Percentiles rank a stretch among this genome's conserved stretches.
These are phyloP conservation scores for Eucalyptus rudis DNA, from an alignment of 345 rosid species.

Conservation along the genomic window DNA sequence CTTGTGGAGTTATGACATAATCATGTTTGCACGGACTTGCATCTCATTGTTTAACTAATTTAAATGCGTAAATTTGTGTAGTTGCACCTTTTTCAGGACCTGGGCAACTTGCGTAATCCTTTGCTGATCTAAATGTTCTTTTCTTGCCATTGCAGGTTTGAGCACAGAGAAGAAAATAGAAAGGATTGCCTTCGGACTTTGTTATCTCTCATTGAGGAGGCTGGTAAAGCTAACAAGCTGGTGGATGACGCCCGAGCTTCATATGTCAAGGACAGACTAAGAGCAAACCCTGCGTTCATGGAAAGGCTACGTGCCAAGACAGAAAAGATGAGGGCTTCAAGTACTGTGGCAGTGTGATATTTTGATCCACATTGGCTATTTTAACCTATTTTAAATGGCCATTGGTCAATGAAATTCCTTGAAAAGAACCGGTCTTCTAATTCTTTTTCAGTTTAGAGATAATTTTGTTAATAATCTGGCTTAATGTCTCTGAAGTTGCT, in stretches of 20 bases:
- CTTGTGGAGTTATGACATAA: neutral
- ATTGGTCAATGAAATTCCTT: neutral
- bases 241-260: constrained; percentile 62
- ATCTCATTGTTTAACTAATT: neutral
- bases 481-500: neutral
- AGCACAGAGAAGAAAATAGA: constrained; percentile 91
- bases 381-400: neutral
- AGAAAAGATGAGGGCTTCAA: constrained; percentile 17
- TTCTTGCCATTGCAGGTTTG: constrained; percentile 44
- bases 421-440: neutral
- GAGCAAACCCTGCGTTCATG: constrained; percentile 81
- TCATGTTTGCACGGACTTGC: neutral
- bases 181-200: constrained; percentile 89
- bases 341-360: constrained; percentile 16
- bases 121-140: neutral
- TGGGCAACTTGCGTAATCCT: neutral
- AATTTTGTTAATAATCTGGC: neutral
- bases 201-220: constrained; percentile 69
- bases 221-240: constrained; percentile 67
- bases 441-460: neutral
- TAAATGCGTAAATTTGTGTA: neutral
- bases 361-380: neutral
- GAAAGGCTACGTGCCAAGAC: constrained; percentile 66
- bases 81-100: neutral
- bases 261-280: constrained; percentile 68